Evolutionary conservation across 306 rosid species (phyloP).

Genomic region (Ziziphus jujuba): DNA sequence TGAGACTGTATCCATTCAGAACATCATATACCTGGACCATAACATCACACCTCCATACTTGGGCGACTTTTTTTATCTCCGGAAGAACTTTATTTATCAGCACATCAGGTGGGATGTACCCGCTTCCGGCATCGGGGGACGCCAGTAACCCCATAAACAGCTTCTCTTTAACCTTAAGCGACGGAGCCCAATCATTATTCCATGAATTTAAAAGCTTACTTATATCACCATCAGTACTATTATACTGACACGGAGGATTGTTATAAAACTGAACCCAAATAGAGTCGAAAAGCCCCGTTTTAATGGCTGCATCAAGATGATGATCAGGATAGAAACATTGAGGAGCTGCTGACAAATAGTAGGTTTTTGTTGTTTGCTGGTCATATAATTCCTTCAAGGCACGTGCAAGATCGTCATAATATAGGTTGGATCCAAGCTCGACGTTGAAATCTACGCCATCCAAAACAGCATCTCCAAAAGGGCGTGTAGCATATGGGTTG

Average conservation of each 20-base stretch:
- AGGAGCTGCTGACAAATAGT: slow-evolving; percentile 31
- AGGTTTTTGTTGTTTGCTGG: neutral
- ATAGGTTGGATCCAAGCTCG: neutral
- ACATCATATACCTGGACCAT: too few relatives aligned
- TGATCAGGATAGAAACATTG: slow-evolving; percentile 38
- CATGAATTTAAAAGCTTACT: too few relatives aligned
- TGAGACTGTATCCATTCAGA: too few relatives aligned
- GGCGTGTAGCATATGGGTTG: slow-evolving; percentile 6
- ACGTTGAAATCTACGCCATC: slow-evolving; percentile 43
- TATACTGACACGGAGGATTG: slow-evolving; percentile 30
- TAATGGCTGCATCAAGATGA: slow-evolving; percentile 25
- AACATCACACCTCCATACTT: too few relatives aligned
- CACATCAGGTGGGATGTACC: too few relatives aligned
- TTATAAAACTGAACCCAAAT: slow-evolving; percentile 44
- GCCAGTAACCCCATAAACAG: too few relatives aligned
- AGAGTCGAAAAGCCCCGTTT: slow-evolving; percentile 33
- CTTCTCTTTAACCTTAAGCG: too few relatives aligned
- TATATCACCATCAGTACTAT: too few relatives aligned
- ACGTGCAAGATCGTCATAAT: neutral
- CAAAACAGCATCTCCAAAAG: slow-evolving; percentile 36
- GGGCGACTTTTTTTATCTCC: too few relatives aligned
- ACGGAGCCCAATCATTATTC: too few relatives aligned
- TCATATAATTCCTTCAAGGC: neutral
- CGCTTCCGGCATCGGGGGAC: too few relatives aligned
- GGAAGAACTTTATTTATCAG: too few relatives aligned